phyloP scores from a whole-genome alignment of 2,329 filamentous ascomycete genomes.

The Cordyceps cicadae region DNA sequence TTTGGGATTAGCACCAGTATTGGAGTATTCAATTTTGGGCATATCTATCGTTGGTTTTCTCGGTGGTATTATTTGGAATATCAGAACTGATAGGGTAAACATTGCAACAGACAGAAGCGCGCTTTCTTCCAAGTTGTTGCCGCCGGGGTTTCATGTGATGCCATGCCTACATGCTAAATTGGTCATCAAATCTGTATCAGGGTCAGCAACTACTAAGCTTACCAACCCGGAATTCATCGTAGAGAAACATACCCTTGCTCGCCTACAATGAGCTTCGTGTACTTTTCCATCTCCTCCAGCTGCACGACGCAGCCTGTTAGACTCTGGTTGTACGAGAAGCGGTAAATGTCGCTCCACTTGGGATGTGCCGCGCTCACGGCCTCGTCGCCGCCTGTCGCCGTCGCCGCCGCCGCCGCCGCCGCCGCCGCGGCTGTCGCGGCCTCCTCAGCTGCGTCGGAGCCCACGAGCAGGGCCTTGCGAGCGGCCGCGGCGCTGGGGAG shows the following conservation, averaged over 20 bases:
- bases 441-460: constrained; percentile 40
- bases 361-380: constrained; percentile 25
- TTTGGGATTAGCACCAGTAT: constrained; percentile 3
- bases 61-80: constrained; percentile 11
- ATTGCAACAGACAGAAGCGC: background rate
- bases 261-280: constrained; percentile 50
- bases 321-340: constrained; percentile 45
- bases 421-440: background rate
- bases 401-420: background rate
- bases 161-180: constrained; percentile 1
- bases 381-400: constrained; percentile 9
- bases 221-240: background rate
- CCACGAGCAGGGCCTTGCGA: constrained; percentile 42
- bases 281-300: constrained; percentile 45
- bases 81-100: background rate
- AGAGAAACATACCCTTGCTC: constrained; percentile 36
- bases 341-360: constrained; percentile 50
- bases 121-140: background rate
- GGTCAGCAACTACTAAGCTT: background rate
- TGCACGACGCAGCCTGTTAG: constrained; percentile 47
- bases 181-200: constrained; percentile 8
- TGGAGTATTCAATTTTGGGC: constrained; percentile 12
- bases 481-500: constrained; percentile 48
- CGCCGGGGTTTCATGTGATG: background rate
- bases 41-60: constrained; percentile 6